A percentile compares a stretch with the other conserved stretches of the same genome.
Conservation (phyloP, 148 eudicot species). For the Rheum nobile region DNA sequence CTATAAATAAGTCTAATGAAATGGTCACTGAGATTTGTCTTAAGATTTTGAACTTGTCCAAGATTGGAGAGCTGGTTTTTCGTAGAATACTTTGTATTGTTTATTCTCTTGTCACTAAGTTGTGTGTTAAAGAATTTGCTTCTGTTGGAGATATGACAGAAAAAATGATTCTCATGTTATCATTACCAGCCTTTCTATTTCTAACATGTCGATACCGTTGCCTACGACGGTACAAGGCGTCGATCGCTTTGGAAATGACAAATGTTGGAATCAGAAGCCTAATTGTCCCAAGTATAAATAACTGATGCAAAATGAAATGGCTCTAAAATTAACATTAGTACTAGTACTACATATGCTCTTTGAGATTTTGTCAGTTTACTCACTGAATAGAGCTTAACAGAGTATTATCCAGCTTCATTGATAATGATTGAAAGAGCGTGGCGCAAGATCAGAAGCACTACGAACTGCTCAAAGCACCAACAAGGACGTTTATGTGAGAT, state of each 20-base stretch:
- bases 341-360: background rate
- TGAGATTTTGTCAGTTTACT: slow-evolving; percentile 10
- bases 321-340: background rate
- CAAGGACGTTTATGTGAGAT: too few relatives aligned
- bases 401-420: slow-evolving; percentile 39
- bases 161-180: too few relatives aligned
- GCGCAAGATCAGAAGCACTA: too few relatives aligned
- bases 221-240: slow-evolving; percentile 34
- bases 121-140: too few relatives aligned
- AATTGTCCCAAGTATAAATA: slow-evolving; percentile 42
- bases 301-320: slow-evolving; percentile 22
- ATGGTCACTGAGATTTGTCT: too few relatives aligned
- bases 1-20: too few relatives aligned
- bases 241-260: slow-evolving; percentile 36
- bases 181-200: too few relatives aligned
- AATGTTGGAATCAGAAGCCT: slow-evolving; percentile 52
- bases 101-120: too few relatives aligned
- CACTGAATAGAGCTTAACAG: slow-evolving; percentile 40
- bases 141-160: too few relatives aligned
- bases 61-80: too few relatives aligned
- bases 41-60: too few relatives aligned
- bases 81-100: too few relatives aligned
- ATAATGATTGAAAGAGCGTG: slow-evolving; percentile 50
- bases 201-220: slow-evolving; percentile 30
- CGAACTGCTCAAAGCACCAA: slow-evolving; percentile 28